phyloP scores from a whole-genome alignment of 1,139 yeast genomes.

The Suhomyces atakaporum region DNA sequence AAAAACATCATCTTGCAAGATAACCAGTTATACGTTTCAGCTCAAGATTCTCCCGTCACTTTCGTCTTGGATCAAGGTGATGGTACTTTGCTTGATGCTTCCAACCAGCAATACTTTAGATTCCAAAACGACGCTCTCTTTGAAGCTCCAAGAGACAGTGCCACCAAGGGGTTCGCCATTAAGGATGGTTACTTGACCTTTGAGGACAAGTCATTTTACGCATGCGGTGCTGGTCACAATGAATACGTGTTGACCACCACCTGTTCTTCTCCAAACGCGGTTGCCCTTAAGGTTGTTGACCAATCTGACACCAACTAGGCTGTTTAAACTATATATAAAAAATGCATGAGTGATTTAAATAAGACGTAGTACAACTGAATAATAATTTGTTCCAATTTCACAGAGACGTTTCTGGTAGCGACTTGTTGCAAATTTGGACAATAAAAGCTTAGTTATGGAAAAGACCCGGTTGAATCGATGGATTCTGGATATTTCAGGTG shows the following conservation, averaged over 20 bases:
- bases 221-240: constrained; percentile 6
- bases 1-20: constrained; percentile 1
- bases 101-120: constrained; percentile 3
- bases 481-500: no score
- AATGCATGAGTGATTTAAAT: no score
- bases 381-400: no score
- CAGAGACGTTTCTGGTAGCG: no score
- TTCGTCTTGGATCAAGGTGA: constrained; percentile 5
- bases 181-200: constrained; percentile 9
- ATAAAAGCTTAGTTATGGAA: no score
- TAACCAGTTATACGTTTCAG: constrained; percentile 3
- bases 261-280: constrained; percentile 9
- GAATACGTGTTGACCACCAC: constrained; percentile 5
- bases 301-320: no score
- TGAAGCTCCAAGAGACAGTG: constrained; percentile 14
- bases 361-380: no score
- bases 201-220: constrained; percentile 7
- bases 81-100: constrained; percentile 3
- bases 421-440: no score
- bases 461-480: no score
- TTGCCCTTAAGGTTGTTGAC: constrained; percentile 14
- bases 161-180: constrained; percentile 7
- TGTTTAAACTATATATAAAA: no score
- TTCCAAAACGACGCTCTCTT: constrained; percentile 17
- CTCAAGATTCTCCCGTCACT: neutral